Conservation (phyloP, 75 land plant species). For the Sequoiadendron giganteum region DNA sequence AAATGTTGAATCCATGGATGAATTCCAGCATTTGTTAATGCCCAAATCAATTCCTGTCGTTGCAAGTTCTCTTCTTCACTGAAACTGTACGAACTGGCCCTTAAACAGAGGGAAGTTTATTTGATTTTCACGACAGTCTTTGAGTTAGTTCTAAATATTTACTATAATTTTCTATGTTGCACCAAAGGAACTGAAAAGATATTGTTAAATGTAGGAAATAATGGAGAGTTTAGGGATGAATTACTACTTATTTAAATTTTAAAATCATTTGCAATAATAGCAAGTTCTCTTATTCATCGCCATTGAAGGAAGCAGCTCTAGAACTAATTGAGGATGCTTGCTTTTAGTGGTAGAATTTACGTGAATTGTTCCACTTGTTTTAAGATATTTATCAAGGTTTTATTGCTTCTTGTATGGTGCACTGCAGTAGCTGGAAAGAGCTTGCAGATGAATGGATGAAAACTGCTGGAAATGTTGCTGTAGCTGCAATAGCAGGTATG, state of each 20-base stretch:
- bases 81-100: neutral
- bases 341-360: neutral
- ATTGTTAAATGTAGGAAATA: neutral
- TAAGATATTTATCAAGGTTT: neutral
- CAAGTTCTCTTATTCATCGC: neutral
- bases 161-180: neutral
- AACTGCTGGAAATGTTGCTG: constrained; percentile 49
- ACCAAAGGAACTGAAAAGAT: neutral
- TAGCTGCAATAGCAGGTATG: constrained; percentile 51
- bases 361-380: neutral
- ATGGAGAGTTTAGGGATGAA: neutral
- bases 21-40: neutral
- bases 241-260: neutral
- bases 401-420: neutral
- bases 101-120: neutral
- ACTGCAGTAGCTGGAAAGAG: constrained; percentile 78
- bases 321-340: neutral
- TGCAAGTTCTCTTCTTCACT: neutral
- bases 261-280: neutral
- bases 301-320: neutral
- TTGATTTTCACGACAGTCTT: neutral
- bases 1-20: neutral
- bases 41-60: neutral
- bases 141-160: no score
- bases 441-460: constrained; percentile 77